Evolutionary conservation across 192 early-diverging fungal species (phyloP).

Genomic region (Endogone sp.): DNA sequence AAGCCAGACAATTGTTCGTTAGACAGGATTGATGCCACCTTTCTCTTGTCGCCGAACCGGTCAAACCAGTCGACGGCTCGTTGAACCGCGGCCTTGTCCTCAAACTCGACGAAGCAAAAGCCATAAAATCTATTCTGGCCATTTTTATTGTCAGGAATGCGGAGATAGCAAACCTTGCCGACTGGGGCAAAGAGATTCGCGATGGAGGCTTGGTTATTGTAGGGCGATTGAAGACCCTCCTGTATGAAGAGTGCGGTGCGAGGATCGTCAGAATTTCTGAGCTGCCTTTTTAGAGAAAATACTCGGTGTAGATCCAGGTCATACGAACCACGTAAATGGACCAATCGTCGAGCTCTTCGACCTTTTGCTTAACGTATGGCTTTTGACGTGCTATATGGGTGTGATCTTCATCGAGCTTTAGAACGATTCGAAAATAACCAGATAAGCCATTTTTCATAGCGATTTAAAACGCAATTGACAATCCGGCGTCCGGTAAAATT

Average conservation of each 20-base stretch:
- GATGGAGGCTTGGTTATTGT: constrained; percentile 10
- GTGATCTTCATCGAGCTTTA: background rate
- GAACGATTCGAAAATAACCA: background rate
- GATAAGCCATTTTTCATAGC: too few relatives aligned
- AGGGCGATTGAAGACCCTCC: constrained; percentile 15
- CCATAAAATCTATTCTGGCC: background rate
- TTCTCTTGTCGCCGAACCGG: background rate
- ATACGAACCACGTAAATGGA: constrained; percentile 23
- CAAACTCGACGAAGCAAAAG: constrained; percentile 28
- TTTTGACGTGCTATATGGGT: constrained; percentile 11
- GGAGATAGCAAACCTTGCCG: constrained; percentile 17
- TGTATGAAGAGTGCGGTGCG: background rate
- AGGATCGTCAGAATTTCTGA: too few relatives aligned
- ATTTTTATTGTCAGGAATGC: constrained; percentile 6
- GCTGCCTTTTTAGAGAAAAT: too few relatives aligned
- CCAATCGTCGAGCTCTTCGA: constrained; percentile 17
- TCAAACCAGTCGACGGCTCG: constrained; percentile 12
- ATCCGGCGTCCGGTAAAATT: too few relatives aligned
- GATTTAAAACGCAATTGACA: too few relatives aligned
- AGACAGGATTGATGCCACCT: background rate
- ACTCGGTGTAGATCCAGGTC: too few relatives aligned
- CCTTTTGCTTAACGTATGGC: constrained; percentile 9
- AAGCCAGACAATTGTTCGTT: too few relatives aligned
- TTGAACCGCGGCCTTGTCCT: constrained; percentile 2
- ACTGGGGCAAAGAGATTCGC: constrained; percentile 1